A percentile compares a stretch with the other conserved stretches of the same genome.
These are phyloP conservation scores for Scytalidium sp. DNA, from an alignment of 2,329 filamentous ascomycete genomes.

Conservation along the genomic window DNA sequence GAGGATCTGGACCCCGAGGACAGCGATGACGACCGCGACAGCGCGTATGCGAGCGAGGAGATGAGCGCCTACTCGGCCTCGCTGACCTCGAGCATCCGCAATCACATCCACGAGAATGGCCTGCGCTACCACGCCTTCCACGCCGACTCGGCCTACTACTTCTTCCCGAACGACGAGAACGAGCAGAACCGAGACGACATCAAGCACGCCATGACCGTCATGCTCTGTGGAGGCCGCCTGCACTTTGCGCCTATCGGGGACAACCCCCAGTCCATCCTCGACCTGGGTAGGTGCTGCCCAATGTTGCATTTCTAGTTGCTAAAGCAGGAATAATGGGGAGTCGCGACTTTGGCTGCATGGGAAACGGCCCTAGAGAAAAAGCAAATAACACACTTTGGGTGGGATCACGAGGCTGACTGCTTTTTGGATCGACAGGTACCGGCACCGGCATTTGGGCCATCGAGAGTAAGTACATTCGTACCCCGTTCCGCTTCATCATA, in stretches of 20 bases:
- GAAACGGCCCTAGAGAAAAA: no score
- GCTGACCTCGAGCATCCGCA: constrained; percentile 32
- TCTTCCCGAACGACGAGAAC: constrained; percentile 41
- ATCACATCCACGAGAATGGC: constrained; percentile 51
- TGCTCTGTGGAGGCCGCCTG: constrained; percentile 37
- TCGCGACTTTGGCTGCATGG: no score
- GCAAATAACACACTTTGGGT: constrained; percentile 40
- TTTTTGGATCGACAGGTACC: constrained; percentile 44
- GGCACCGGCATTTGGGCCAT: constrained; percentile 64
- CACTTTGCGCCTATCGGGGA: constrained; percentile 40
- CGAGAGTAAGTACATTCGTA: constrained; percentile 15
- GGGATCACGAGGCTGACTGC: no score
- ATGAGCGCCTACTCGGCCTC: constrained; percentile 9
- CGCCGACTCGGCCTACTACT: constrained; percentile 32
- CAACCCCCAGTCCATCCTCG: constrained; percentile 23
- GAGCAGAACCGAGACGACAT: constrained; percentile 42
- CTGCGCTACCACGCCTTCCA: constrained; percentile 52
- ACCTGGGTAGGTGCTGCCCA: constrained; percentile 34
- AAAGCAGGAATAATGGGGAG: no score
- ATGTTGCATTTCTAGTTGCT: neutral
- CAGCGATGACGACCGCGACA: constrained; percentile 1
- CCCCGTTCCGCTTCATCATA: no score
- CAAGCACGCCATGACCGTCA: constrained; percentile 26
- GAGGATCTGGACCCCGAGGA: neutral
- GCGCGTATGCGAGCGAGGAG: constrained; percentile 3